Evolutionary conservation across 2,329 filamentous ascomycete genomes (phyloP).

Genomic region (Alternaria sp.): DNA sequence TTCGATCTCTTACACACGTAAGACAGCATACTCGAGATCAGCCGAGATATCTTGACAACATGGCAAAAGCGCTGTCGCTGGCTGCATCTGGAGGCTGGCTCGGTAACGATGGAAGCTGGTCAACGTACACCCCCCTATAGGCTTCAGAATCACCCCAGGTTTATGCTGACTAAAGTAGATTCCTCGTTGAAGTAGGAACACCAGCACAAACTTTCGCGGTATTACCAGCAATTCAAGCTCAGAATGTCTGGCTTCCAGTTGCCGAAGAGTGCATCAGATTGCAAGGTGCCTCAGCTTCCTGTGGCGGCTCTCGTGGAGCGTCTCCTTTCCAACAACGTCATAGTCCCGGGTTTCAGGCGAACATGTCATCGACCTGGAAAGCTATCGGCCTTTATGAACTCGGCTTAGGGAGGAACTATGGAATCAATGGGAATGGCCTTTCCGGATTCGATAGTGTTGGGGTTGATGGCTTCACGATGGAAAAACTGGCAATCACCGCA

Average conservation of each 20-base stretch:
- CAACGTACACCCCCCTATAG: not conserved
- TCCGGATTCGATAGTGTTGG: not conserved
- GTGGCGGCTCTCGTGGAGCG: conserved; percentile 2
- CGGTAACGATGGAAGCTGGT: conserved; percentile 10
- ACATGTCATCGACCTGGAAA: conserved; percentile 11
- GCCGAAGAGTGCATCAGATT: not conserved
- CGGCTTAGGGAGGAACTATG: not conserved
- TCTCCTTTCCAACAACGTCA: not conserved
- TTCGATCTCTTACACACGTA: not conserved
- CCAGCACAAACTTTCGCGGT: conserved; percentile 8
- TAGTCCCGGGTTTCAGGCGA: conserved; percentile 8
- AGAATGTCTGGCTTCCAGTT: not conserved
- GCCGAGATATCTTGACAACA: not conserved
- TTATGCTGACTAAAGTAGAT: not conserved
- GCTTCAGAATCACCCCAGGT: fast-evolving
- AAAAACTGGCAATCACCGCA: not conserved
- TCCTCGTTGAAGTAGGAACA: not conserved
- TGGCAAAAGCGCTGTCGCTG: not conserved
- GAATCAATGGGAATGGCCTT: not conserved
- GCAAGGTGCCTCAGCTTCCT: not conserved
- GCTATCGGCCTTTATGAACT: conserved; percentile 1
- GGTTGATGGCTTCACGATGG: not conserved
- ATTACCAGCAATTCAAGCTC: not conserved
- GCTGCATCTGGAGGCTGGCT: not conserved
- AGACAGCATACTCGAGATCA: not conserved